These are phyloP conservation scores for Alloteropsis semialata DNA, from an alignment of 176 grass and related monocot genomes.

Conservation along the genomic window DNA sequence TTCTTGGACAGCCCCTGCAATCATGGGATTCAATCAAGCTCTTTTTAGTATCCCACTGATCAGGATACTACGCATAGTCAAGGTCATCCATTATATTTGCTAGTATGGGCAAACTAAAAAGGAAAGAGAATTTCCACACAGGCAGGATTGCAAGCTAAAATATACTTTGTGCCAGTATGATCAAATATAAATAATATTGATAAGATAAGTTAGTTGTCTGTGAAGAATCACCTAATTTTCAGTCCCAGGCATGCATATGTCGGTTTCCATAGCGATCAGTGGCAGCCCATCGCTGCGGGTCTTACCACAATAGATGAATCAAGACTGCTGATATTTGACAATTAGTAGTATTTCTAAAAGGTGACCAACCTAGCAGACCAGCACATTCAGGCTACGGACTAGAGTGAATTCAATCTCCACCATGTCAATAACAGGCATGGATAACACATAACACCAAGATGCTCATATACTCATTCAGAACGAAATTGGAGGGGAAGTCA, in stretches of 20 bases:
- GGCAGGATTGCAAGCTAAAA: not conserved
- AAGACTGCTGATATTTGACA: not conserved
- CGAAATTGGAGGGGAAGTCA: not conserved
- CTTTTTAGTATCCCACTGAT: constrained; percentile 36
- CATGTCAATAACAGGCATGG: not conserved
- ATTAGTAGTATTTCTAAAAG: no score
- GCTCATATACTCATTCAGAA: not conserved
- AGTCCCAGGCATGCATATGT: not conserved
- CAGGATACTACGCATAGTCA: constrained; percentile 30
- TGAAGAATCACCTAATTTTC: not conserved
- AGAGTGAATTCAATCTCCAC: not conserved
- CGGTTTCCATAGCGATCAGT: constrained; percentile 13
- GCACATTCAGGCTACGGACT: no score
- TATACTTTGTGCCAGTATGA: not conserved
- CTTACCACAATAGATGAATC: not conserved
- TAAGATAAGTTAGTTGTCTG: no score
- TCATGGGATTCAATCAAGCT: constrained; percentile 35
- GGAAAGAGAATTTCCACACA: not conserved
- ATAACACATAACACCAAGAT: not conserved
- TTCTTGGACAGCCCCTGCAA: constrained; percentile 87
- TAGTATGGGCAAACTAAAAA: constrained; percentile 4
- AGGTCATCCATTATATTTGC: no score
- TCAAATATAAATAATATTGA: not conserved
- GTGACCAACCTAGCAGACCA: no score
- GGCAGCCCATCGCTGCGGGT: not conserved